Percentiles rank a stretch among this genome's conserved stretches.
These are phyloP conservation scores for Trichosporon sp. DNA, from an alignment of 1,284 basidiomycete genomes.

Conservation along the genomic window DNA sequence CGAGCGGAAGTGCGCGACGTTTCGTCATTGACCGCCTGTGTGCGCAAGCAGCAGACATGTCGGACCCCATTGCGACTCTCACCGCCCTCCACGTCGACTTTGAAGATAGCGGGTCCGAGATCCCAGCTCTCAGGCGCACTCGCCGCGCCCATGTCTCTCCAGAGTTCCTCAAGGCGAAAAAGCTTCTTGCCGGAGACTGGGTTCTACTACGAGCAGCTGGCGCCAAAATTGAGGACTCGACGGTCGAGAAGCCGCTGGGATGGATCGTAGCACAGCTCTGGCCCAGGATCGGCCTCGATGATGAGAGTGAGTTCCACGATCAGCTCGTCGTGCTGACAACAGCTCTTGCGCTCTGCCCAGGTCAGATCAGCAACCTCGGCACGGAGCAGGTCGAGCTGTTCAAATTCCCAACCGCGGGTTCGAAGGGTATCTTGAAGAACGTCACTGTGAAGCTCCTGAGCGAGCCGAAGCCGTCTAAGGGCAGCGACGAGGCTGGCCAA, in stretches of 20 bases:
- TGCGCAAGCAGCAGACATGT: background rate
- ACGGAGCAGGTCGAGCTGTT: constrained; percentile 21
- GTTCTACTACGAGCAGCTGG: constrained; percentile 10
- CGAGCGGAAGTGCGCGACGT: background rate
- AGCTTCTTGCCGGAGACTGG: constrained; percentile 45
- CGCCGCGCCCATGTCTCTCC: constrained; percentile 40
- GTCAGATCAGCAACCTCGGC: constrained; percentile 23
- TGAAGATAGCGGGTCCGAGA: constrained; percentile 12
- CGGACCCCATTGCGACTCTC: constrained; percentile 9
- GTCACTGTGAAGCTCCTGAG: constrained; percentile 21
- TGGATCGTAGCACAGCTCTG: constrained; percentile 32
- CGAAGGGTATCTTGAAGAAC: constrained; percentile 22
- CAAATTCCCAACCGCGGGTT: constrained; percentile 22
- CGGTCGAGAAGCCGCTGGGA: constrained; percentile 3
- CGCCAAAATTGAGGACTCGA: background rate
- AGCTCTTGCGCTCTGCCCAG: constrained; percentile 23
- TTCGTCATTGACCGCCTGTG: background rate
- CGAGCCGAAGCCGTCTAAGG: background rate
- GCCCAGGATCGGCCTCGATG: constrained; percentile 33
- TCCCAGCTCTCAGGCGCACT: constrained; percentile 13
- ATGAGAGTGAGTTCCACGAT: constrained; percentile 28
- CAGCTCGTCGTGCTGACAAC: background rate
- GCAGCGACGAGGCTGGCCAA: constrained; percentile 14
- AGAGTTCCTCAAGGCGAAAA: constrained; percentile 32
- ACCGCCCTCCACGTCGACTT: constrained; percentile 9